These are phyloP conservation scores for Fusarium pseudonygamai DNA, from an alignment of 2,329 filamentous ascomycete genomes.

Conservation along the genomic window DNA sequence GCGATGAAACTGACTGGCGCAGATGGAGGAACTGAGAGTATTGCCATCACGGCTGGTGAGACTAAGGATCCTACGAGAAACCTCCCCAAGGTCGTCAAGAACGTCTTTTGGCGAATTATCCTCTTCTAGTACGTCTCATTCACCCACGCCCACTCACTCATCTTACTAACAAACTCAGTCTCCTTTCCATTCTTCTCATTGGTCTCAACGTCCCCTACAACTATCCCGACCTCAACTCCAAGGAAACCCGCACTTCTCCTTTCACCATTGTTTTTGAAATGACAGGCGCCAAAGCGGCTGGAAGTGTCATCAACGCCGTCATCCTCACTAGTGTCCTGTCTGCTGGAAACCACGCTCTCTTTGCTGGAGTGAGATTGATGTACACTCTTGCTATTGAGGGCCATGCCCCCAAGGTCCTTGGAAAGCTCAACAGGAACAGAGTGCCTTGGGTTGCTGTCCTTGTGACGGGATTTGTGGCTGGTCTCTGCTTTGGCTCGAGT, in stretches of 20 bases:
- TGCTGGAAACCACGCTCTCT: conserved; percentile 51
- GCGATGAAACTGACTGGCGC: not conserved
- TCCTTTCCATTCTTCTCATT: conserved; percentile 54
- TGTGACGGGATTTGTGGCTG: conserved; percentile 64
- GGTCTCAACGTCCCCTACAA: conserved; percentile 69
- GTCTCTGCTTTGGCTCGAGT: conserved; percentile 71
- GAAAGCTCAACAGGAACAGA: conserved; percentile 46
- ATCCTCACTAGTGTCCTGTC: conserved; percentile 55
- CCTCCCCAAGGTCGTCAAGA: conserved; percentile 70
- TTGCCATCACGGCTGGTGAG: conserved; percentile 73
- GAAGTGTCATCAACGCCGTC: conserved; percentile 67
- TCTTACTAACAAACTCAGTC: conserved; percentile 33
- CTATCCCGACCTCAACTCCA: conserved; percentile 47
- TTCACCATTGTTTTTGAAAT: conserved; percentile 68
- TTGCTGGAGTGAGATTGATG: conserved; percentile 48
- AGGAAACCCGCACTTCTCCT: conserved; percentile 49
- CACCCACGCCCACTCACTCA: not conserved
- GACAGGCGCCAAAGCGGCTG: conserved; percentile 62
- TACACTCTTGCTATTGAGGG: conserved; percentile 52
- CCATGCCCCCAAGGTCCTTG: conserved; percentile 67
- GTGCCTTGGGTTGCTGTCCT: conserved; percentile 56
- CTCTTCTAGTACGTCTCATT: conserved; percentile 55
- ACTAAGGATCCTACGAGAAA: conserved; percentile 69
- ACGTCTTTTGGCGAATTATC: conserved; percentile 71
- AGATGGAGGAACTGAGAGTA: conserved; percentile 67